These are phyloP conservation scores for Pythium chondricola DNA, from an alignment of 352 stramenopile genomes.

Conservation along the genomic window DNA sequence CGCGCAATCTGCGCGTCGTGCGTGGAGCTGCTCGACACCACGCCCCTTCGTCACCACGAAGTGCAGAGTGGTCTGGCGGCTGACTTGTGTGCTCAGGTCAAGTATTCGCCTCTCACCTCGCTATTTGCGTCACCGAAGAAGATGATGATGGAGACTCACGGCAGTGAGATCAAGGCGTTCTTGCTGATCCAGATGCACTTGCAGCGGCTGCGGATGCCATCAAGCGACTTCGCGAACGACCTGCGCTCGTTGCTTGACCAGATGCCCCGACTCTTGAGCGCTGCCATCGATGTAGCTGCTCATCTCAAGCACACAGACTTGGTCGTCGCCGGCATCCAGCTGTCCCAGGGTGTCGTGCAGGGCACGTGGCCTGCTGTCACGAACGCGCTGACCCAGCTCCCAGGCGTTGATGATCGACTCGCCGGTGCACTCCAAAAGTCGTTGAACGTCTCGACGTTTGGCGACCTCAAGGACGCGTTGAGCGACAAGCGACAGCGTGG, in stretches of 20 bases:
- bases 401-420: slow-evolving; percentile 28
- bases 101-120: slow-evolving; percentile 50
- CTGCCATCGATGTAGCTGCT: slow-evolving; percentile 87
- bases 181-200: slow-evolving; percentile 95
- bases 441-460: slow-evolving; percentile 1
- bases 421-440: slow-evolving; percentile 26
- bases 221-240: slow-evolving; percentile 98
- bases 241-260: slow-evolving; percentile 95
- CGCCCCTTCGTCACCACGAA: slow-evolving; percentile 97
- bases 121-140: slow-evolving; percentile 50
- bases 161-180: slow-evolving; percentile 79
- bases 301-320: slow-evolving; percentile 42
- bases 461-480: slow-evolving; percentile 9
- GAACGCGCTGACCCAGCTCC: slow-evolving; percentile 38
- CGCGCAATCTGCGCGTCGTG: slow-evolving; percentile 60
- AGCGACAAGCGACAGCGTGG: no score
- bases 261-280: slow-evolving; percentile 91
- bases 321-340: slow-evolving; percentile 42
- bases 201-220: slow-evolving; percentile 88
- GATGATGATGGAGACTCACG: slow-evolving; percentile 61
- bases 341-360: slow-evolving; percentile 55
- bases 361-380: slow-evolving; percentile 30
- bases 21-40: slow-evolving; percentile 92
- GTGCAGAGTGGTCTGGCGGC: slow-evolving; percentile 73
- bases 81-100: slow-evolving; percentile 51